Conservation (phyloP, 306 rosid species). For the Dalbergia cochinchinensis region DNA sequence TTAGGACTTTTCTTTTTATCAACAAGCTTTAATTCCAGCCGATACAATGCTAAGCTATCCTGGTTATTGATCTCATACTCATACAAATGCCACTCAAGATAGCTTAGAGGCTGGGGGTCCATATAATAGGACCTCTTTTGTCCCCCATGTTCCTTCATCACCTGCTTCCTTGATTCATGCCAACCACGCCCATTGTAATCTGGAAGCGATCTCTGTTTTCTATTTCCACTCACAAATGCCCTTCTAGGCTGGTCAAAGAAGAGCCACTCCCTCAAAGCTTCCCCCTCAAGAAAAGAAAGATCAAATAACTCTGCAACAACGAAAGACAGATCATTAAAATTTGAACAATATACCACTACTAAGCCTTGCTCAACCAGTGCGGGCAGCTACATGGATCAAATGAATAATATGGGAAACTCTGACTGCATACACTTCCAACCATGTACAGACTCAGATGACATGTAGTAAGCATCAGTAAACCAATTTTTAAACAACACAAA, state of each 20-base stretch:
- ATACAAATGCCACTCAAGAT: slow-evolving; percentile 92
- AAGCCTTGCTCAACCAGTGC: too few species aligned
- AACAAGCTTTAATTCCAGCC: slow-evolving; percentile 84
- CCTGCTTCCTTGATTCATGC: slow-evolving; percentile 98
- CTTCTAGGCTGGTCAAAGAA: slow-evolving; percentile 95
- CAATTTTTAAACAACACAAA: slow-evolving; percentile 22
- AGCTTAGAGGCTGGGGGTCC: slow-evolving; percentile 90
- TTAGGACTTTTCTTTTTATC: slow-evolving; percentile 87
- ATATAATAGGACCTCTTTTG: slow-evolving; percentile 95
- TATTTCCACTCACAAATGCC: slow-evolving; percentile 88
- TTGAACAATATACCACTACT: slow-evolving; percentile 3
- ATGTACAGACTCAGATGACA: background rate
- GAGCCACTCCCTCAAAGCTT: slow-evolving; percentile 92
- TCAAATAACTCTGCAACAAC: slow-evolving; percentile 83
- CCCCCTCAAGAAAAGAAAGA: slow-evolving; percentile 77
- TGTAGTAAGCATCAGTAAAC: background rate
- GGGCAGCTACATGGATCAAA: too few species aligned
- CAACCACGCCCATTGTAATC: slow-evolving; percentile 95
- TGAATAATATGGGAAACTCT: too few species aligned
- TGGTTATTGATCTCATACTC: slow-evolving; percentile 82
- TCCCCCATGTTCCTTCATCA: slow-evolving; percentile 91
- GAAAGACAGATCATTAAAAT: slow-evolving; percentile 30
- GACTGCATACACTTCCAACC: background rate
- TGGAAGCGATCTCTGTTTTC: slow-evolving; percentile 91
- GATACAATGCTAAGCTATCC: slow-evolving; percentile 82